Base-by-base conservation (phyloP, 2,329 filamentous ascomycete genomes). In the Monilinia vaccinii-corymbosi region DNA sequence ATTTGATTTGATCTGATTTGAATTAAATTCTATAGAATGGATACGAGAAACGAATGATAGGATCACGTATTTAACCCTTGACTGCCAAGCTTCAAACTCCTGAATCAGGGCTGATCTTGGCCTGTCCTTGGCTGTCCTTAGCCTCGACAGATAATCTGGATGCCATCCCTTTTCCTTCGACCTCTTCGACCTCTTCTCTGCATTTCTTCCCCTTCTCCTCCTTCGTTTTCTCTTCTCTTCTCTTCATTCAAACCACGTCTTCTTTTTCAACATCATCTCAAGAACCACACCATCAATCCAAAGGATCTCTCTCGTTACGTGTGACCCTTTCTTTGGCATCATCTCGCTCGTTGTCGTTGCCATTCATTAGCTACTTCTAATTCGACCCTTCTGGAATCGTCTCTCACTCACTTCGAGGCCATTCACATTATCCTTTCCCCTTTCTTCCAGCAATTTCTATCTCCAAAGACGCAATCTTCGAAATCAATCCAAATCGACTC, bases 331-430 rank as follows among this genome's bases (percentile, higher is more conserved):
- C 25, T 14, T 48, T 46, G 56, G 56, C 56, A 59, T 64, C 60
- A 56, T 64, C 65, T 60, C 50, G n/a, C n/a, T 67, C 65, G 64
- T 66, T 67, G 64, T 64, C 55, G 64, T 62, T 60, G 56, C 63
- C 62, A 60, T 58, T 64, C 42, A 57, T 61, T 61, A 56, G 38
- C 36, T 31, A 16, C n/a, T 58, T 67, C 58, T 64, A 65, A 63
- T 63, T 49, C 11, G 50, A 31, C 32, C 59, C 28, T 63, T 62
- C 49, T 60, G 51, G 23, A 60, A 52, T 52, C 50, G 49, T 63
- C 63, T 66, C 65, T 67, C 65, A 67, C 63, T 67, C 65, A 62
- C 60, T 67, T 60, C 44, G 65, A n/a, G 62, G 62, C 58, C 63
- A 53, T 62, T 58, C 56, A 58, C 48, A 45, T 40, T 23, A 46